Percentiles rank a stretch among this genome's conserved stretches.
phyloP scores from a whole-genome alignment of 2,329 filamentous ascomycete species.

The Penicillium sp. region DNA sequence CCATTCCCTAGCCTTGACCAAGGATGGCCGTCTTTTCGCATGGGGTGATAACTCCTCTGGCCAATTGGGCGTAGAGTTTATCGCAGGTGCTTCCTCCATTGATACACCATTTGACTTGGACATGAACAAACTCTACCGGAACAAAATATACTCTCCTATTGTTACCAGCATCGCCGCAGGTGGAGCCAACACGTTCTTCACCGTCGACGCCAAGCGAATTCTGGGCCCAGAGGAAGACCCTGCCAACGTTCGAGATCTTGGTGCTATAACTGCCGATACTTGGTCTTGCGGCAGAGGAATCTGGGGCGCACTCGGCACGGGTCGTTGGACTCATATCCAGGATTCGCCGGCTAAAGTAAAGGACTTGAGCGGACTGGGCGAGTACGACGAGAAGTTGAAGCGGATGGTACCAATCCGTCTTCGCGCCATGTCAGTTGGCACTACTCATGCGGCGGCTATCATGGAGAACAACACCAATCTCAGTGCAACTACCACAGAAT shows the following conservation, averaged over 20 bases:
- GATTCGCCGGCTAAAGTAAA: conserved; percentile 73
- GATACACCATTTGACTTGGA: conserved; percentile 67
- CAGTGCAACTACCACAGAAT: conserved; percentile 45
- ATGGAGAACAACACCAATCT: conserved; percentile 75
- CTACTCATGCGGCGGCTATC: conserved; percentile 73
- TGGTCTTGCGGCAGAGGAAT: conserved; percentile 87
- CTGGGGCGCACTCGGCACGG: conserved; percentile 73
- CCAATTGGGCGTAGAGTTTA: conserved; percentile 79
- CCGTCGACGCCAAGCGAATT: conserved; percentile 67
- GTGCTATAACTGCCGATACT: conserved; percentile 64
- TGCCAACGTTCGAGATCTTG: conserved; percentile 41
- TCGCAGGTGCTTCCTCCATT: conserved; percentile 54
- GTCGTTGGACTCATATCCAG: conserved; percentile 84
- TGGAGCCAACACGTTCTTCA: conserved; percentile 80
- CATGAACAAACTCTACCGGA: conserved; percentile 65
- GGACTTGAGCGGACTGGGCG: conserved; percentile 71
- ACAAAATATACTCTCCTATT: conserved; percentile 55
- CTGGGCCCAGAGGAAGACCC: conserved; percentile 43
- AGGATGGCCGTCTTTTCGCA: conserved; percentile 68
- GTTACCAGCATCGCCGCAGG: conserved; percentile 79
- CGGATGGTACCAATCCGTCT: conserved; percentile 71
- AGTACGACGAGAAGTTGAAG: conserved; percentile 72
- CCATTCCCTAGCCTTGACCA: conserved; percentile 75
- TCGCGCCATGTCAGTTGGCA: conserved; percentile 65
- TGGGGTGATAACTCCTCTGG: conserved; percentile 90